These are phyloP conservation scores for Musa troglodytarum DNA, from an alignment of 176 grass and related monocot genomes.

Conservation along the genomic window DNA sequence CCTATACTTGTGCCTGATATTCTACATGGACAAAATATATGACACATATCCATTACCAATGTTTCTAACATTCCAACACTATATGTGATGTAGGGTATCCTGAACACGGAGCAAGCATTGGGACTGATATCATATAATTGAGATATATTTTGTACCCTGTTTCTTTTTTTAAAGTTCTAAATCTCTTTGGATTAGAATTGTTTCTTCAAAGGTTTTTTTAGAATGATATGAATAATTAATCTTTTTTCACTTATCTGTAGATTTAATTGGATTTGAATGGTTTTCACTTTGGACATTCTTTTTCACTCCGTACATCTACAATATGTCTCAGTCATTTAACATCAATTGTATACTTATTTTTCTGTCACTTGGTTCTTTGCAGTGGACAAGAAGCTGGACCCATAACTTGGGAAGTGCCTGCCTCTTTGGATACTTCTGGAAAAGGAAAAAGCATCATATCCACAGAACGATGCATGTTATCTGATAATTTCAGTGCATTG, in stretches of 20 bases:
- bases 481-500: constrained; percentile 30
- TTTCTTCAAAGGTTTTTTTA: not conserved
- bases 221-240: no score
- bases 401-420: constrained; percentile 44
- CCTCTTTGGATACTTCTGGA: constrained; percentile 1
- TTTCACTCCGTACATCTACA: not conserved
- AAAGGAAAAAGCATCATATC: constrained; percentile 29
- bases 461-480: constrained; percentile 26
- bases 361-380: constrained; percentile 21
- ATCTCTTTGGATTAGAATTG: not conserved
- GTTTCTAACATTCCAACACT: not conserved
- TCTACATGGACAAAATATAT: not conserved
- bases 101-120: not conserved
- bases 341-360: constrained; percentile 17
- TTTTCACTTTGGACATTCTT: not conserved
- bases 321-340: not conserved
- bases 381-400: constrained; percentile 77
- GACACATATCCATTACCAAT: not conserved
- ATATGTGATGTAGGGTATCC: not conserved
- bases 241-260: not conserved
- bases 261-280: not conserved
- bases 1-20: no score
- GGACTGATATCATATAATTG: not conserved
- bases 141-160: not conserved
- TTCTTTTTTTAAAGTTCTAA: not conserved